Conservation (phyloP, 2,329 filamentous ascomycete genomes). For the Aspergillus quadricinctus region DNA sequence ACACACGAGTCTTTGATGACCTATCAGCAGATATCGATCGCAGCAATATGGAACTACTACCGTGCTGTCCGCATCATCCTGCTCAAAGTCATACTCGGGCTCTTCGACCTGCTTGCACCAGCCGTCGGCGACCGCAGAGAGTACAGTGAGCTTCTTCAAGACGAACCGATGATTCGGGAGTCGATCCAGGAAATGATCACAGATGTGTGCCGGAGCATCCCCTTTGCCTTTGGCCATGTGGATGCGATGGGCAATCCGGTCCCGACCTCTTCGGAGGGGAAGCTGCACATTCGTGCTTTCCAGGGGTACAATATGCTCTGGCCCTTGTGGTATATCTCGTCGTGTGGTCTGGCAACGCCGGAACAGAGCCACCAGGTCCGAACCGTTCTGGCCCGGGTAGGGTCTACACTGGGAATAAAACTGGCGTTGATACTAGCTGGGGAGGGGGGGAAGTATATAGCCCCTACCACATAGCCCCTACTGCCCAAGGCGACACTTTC, state of each 20-base stretch:
- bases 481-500: background rate
- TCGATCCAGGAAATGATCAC: slow-evolving; percentile 31
- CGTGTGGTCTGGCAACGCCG: slow-evolving; percentile 29
- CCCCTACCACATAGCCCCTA: background rate
- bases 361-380: slow-evolving; percentile 27
- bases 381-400: slow-evolving; percentile 22
- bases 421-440: slow-evolving; percentile 28
- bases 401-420: slow-evolving; percentile 32
- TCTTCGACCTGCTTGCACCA: slow-evolving; percentile 17
- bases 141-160: slow-evolving; percentile 1
- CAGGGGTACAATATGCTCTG: slow-evolving; percentile 32
- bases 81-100: slow-evolving; percentile 25
- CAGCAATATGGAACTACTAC: slow-evolving; percentile 33
- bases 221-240: slow-evolving; percentile 30
- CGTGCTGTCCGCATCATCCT: slow-evolving; percentile 32
- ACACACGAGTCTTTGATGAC: slow-evolving; percentile 29
- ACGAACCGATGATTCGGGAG: slow-evolving; percentile 8
- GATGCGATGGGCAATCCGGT: slow-evolving; percentile 27
- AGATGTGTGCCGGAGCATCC: slow-evolving; percentile 33
- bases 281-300: slow-evolving; percentile 25
- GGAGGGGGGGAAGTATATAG: background rate
- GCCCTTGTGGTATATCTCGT: slow-evolving; percentile 36
- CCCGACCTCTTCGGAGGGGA: slow-evolving; percentile 9
- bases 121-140: slow-evolving; percentile 8
- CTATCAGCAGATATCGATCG: slow-evolving; percentile 26